Evolutionary conservation across 345 rosid genomes (phyloP).

Genomic region (Brassica napus): Da-Ae NC_063452.1:411501-412000

Average conservation of each 20-base stretch:
- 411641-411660: conserved; percentile 66
- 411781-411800: conserved; percentile 56
- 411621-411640: conserved; percentile 64
- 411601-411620: conserved; percentile 46
- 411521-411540: conserved; percentile 10
- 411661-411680: conserved; percentile 60
- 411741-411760: background rate
- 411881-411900: conserved; percentile 70
- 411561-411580: conserved; percentile 2
- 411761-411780: conserved; percentile 69
- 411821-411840: conserved; percentile 71
- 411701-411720: background rate
- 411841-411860: conserved; percentile 76
- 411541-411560: background rate
- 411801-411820: conserved; percentile 60
- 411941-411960: conserved; percentile 39
- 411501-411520: background rate
- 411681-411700: background rate
- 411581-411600: background rate
- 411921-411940: conserved; percentile 39
- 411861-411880: conserved; percentile 66
- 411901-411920: conserved; percentile 52
- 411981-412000: conserved; percentile 37
- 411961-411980: conserved; percentile 61
- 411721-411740: background rate